Evolutionary conservation across 306 rosid genomes (phyloP).

Genomic region (Hippophae rhamnoides): DNA sequence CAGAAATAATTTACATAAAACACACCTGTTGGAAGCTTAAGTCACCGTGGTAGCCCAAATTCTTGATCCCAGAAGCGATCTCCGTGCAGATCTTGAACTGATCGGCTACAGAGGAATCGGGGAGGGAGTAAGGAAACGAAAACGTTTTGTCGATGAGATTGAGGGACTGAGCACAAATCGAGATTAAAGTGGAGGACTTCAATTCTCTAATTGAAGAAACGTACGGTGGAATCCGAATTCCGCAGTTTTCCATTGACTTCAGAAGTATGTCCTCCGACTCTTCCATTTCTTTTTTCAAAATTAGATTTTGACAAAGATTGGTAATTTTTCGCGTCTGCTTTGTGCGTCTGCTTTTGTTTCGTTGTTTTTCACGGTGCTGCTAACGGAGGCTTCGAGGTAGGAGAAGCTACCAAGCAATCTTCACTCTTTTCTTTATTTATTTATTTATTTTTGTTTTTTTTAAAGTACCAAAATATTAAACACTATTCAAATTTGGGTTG

Average conservation of each 20-base stretch:
- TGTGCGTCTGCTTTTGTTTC: too few relatives aligned
- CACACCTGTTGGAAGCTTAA: slow-evolving; percentile 49
- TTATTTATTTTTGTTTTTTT: too few relatives aligned
- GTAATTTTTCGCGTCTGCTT: neutral
- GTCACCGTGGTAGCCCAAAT: slow-evolving; percentile 43
- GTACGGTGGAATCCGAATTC: slow-evolving; percentile 27
- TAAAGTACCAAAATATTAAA: too few relatives aligned
- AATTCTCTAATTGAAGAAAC: slow-evolving; percentile 30
- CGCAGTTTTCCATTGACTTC: slow-evolving; percentile 25
- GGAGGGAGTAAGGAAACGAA: slow-evolving; percentile 32
- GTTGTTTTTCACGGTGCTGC: too few relatives aligned
- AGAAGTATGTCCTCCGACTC: slow-evolving; percentile 33
- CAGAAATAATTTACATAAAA: neutral
- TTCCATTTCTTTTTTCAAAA: slow-evolving; percentile 15
- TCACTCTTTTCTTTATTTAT: too few relatives aligned
- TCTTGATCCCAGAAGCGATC: slow-evolving; percentile 33
- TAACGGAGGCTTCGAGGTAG: too few relatives aligned
- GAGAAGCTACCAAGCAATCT: too few relatives aligned
- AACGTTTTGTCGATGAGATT: slow-evolving; percentile 21
- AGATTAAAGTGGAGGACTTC: slow-evolving; percentile 25
- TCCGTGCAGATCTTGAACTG: slow-evolving; percentile 39
- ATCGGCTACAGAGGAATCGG: slow-evolving; percentile 39
- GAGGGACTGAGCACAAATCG: slow-evolving; percentile 44
- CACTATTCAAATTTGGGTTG: too few relatives aligned
- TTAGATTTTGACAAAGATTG: neutral